These are phyloP conservation scores for Cymodocea nodosa DNA, from an alignment of 116 monocot genomes.

Conservation along the genomic window DNA sequence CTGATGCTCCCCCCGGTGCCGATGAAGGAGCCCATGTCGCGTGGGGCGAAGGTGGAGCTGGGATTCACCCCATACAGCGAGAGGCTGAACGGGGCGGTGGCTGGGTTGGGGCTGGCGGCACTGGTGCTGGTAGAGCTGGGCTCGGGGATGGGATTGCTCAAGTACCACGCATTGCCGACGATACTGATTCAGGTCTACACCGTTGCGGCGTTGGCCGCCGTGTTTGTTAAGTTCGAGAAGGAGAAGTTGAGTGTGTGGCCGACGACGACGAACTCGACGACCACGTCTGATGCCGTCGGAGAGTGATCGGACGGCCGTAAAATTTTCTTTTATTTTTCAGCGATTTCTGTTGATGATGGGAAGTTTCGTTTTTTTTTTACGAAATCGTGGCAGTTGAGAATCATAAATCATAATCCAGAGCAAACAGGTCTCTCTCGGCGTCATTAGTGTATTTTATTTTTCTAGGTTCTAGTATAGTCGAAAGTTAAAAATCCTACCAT, in stretches of 20 bases:
- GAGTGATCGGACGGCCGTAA: conserved; percentile 1
- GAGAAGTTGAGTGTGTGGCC: conserved; percentile 68
- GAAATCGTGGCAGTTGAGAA: no score
- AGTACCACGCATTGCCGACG: conserved; percentile 37
- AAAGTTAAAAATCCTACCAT: no score
- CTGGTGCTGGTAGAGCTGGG: conserved; percentile 65
- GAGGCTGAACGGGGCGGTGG: conserved; percentile 48
- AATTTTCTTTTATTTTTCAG: no score
- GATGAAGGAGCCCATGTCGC: conserved; percentile 24
- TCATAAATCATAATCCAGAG: no score
- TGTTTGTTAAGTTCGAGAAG: conserved; percentile 60
- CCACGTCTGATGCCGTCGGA: neutral
- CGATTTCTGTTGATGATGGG: no score
- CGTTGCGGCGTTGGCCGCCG: conserved; percentile 25
- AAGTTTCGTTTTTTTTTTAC: no score
- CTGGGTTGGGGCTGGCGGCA: conserved; percentile 47
- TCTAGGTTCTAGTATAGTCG: no score
- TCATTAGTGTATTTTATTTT: no score
- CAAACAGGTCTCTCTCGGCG: no score
- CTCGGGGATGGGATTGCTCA: conserved; percentile 39
- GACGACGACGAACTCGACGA: neutral
- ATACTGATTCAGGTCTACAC: conserved; percentile 62
- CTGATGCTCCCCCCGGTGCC: conserved; percentile 52
- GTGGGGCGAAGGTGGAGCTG: conserved; percentile 31
- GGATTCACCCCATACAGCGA: conserved; percentile 66